These are phyloP conservation scores for Trametopsis cervina DNA, from an alignment of 768 basidiomycete genomes.

Conservation along the genomic window DNA sequence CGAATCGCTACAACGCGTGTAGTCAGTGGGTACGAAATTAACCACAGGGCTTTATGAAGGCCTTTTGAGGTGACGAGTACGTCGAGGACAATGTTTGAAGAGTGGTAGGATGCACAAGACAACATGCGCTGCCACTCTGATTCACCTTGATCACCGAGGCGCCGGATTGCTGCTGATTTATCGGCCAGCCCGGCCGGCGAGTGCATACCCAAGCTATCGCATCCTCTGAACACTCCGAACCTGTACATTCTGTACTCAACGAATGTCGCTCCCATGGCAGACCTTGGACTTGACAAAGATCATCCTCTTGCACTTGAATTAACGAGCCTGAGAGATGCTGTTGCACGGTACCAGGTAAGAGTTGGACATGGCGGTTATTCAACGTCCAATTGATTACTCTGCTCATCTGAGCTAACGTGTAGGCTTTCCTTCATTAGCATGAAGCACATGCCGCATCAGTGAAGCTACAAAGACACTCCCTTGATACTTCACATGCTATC, in stretches of 20 bases:
- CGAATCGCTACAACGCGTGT: too few relatives aligned
- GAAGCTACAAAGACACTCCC: slow-evolving; percentile 56
- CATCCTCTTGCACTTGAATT: slow-evolving; percentile 33
- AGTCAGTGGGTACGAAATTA: too few relatives aligned
- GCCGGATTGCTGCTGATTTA: background rate
- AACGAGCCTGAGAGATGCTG: slow-evolving; percentile 27
- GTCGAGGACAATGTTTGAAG: background rate
- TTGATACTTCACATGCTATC: slow-evolving; percentile 43
- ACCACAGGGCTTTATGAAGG: too few relatives aligned
- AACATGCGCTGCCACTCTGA: background rate
- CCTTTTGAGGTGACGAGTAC: background rate
- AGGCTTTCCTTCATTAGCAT: slow-evolving; percentile 39
- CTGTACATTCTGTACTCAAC: too few relatives aligned
- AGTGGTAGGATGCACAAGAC: slow-evolving; percentile 4
- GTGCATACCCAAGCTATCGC: too few relatives aligned
- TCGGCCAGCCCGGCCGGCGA: too few relatives aligned
- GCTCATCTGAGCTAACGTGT: slow-evolving; percentile 20
- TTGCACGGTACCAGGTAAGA: slow-evolving; percentile 30
- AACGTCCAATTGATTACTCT: slow-evolving; percentile 1
- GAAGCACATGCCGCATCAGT: slow-evolving; percentile 61
- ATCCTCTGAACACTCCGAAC: too few relatives aligned
- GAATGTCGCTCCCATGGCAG: slow-evolving; percentile 10
- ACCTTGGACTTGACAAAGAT: slow-evolving; percentile 23
- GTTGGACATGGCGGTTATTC: slow-evolving; percentile 2
- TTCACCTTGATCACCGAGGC: background rate